These are phyloP conservation scores for Cochlearia excelsa DNA, from an alignment of 345 rosid genomes.

Conservation along the genomic window DNA sequence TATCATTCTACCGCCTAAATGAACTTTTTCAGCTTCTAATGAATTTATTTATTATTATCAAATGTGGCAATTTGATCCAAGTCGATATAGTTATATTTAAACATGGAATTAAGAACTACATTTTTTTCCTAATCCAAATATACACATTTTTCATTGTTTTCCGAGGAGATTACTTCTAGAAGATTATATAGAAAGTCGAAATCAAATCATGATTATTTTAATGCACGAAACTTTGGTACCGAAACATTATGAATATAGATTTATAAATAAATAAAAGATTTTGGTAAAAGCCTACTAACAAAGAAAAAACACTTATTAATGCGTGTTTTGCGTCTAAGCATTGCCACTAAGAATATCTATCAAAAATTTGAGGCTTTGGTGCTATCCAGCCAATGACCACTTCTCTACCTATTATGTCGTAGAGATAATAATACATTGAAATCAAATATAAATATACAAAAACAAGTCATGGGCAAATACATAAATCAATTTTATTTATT, in stretches of 20 bases:
- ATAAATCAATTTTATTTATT: no score
- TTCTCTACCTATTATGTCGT: conserved; percentile 26
- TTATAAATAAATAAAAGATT: neutral
- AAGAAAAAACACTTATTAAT: conserved; percentile 19
- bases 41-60: no score
- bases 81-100: no score
- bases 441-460: neutral
- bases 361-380: conserved; percentile 27
- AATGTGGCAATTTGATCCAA: no score
- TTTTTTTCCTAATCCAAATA: no score
- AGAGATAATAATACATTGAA: conserved; percentile 11
- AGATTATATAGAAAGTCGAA: neutral
- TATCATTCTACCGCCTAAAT: no score
- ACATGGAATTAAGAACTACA: no score
- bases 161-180: conserved; percentile 23
- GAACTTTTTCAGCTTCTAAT: no score
- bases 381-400: conserved; percentile 41
- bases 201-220: conserved; percentile 17
- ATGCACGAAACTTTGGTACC: conserved; percentile 21
- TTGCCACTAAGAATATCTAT: conserved; percentile 31
- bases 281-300: conserved; percentile 20
- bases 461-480: no score
- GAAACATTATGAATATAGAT: conserved; percentile 21
- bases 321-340: conserved; percentile 24
- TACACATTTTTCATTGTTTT: neutral